Evolutionary conservation across 371 early-diverging fungal species (phyloP), one percentile per base, ranked within the genome.

Genomic region (Mucor mucedo): DNA sequence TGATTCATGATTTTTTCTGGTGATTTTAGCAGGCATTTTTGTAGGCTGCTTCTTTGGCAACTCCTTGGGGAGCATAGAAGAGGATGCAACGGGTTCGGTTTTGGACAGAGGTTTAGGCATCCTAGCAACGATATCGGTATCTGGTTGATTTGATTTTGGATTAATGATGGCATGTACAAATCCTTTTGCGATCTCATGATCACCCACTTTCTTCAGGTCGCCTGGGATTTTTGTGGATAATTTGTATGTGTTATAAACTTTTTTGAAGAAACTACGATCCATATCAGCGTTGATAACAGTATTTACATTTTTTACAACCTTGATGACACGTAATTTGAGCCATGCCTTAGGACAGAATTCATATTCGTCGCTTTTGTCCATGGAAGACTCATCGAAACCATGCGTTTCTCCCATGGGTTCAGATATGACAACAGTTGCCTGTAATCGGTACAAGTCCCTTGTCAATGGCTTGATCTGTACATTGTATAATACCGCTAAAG

Each of bases 271-370:
- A 9, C 61, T 59, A 38, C 68, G 66, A 40, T 81, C 75, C 62
- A 81, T 76, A 2, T 71, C 65, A n/a, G 52, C 33, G 9, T 68
- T 73, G 16, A 77, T 62, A 4, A 72, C 53, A 0, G 72, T 47
- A 5, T 71, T 60, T 5, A 76, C 70, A 29, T 67, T 59, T n/a
- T 58, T 49, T 1, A 73, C 69, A 0, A 75, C 63, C 28, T 63
- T 58, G 2, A 76, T 21, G 2, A 77, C 55, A 35, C 66, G 62
- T 13, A 81, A 58, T 48, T 78, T 81, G 27, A 71, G 58, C 76
- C 77, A 78, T 21, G 77, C 81, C 52, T 73, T 78, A 1, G 81
- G 81, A 11, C 66, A 62, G 16, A 66, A 72, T 11, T 75, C 78
- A 13, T 67, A 61, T 50, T 68, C 55, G 13, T 50, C 41, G 40